phyloP scores from a whole-genome alignment of 352 stramenopile species.

The Ophiocytium majus region DNA sequence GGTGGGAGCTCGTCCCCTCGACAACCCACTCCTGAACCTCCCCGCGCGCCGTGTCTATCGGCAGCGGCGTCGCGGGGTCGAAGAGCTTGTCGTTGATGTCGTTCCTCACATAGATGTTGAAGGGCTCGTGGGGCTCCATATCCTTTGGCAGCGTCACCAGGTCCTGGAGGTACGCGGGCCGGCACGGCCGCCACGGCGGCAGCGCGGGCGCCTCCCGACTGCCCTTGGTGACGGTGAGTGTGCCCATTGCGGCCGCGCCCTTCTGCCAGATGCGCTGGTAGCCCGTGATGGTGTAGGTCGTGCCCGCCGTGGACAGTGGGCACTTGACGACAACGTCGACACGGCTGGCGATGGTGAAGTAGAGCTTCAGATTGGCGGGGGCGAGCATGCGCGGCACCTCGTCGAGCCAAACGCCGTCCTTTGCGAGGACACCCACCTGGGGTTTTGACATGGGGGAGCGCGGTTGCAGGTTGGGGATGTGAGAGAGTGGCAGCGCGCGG shows the following conservation, averaged over 20 bases:
- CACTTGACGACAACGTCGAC: constrained; percentile 2
- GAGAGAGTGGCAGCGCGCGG: no score
- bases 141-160: neutral
- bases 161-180: constrained; percentile 5
- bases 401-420: constrained; percentile 45
- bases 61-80: neutral
- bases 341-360: neutral
- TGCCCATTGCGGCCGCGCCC: neutral
- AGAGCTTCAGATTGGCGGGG: constrained; percentile 17
- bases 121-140: neutral
- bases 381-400: constrained; percentile 34
- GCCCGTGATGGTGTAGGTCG: neutral
- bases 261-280: neutral
- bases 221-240: neutral
- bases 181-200: no score
- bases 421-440: constrained; percentile 45
- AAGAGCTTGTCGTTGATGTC: constrained; percentile 1
- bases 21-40: constrained; percentile 36
- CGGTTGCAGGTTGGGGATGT: no score
- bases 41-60: constrained; percentile 24
- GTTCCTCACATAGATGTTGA: neutral
- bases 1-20: constrained; percentile 31
- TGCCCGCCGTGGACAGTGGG: neutral
- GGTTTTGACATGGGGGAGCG: constrained; percentile 10
- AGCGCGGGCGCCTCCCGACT: no score